Evolutionary conservation across 140 eudicot species (phyloP), one percentile per base, ranked within the genome.

Genomic region (Oenanthe javanica): DNA sequence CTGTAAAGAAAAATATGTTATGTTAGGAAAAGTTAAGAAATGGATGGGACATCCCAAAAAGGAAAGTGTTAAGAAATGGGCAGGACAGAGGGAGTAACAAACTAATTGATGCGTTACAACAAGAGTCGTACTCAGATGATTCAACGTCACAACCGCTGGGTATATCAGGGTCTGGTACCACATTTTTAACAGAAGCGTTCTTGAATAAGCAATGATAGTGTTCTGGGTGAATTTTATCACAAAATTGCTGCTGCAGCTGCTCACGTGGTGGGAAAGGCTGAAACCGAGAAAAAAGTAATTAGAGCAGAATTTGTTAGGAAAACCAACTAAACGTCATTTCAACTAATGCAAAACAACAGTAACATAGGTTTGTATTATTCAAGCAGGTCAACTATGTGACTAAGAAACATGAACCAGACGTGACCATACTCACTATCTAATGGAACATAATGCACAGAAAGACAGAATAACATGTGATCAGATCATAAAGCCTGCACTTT

Each of bases 141-240:
- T 82, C 80, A 61, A 79, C 79, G 70, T 94, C 89, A 85, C 97
- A 93, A 57, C 93, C 90, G 51, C 77, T 87, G 13, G 97, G 98
- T 59, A 93, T 81, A 80, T 92, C 98, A 48, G 97, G 98, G 82
- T 94, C 94, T 11, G 96, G 90, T 12, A 94, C 81, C 76, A 84
- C 87, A 82, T 94, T 90, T 83, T 84, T 86, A 55, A 92, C 88
- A 18, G 91, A 66, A 38, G 70, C 69, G 52, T 92, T 86, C 86
- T 84, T 90, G 82, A 92, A 88, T 69, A 87, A 85, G 88, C 86
- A 79, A 18, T 83, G 85, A 74, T 77, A 88, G 48, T 85, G 89
- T 59, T 88, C 90, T 2, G 93, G 84, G 52, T 80, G 80, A 76
- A n/a, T 77, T 84, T 90, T 88, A 43, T 77, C 83, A 80, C 86